Evolutionary conservation across 169 alveolate species (phyloP).

Genomic region (Plasmodium billcollinsi): DNA sequence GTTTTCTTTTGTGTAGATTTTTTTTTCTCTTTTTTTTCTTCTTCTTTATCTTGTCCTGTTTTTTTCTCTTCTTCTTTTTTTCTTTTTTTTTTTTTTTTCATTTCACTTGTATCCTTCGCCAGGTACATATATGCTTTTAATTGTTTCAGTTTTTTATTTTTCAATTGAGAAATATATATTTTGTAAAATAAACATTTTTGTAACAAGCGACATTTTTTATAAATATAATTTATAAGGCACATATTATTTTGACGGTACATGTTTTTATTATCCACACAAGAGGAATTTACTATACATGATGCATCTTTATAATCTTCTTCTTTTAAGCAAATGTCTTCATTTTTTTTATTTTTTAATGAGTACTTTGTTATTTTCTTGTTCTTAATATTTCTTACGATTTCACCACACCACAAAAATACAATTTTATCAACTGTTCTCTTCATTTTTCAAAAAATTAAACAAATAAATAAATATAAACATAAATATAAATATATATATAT

Average conservation of each 20-base stretch:
- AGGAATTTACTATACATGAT: neutral
- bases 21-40: neutral
- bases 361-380: slow-evolving; percentile 14
- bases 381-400: slow-evolving; percentile 24
- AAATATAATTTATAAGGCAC: slow-evolving; percentile 31
- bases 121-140: slow-evolving; percentile 8
- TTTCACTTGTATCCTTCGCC: neutral
- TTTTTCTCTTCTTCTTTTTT: neutral
- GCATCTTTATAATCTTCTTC: slow-evolving; percentile 11
- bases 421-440: neutral
- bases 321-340: neutral
- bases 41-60: neutral
- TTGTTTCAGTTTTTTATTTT: neutral
- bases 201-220: slow-evolving; percentile 32
- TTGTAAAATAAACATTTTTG: slow-evolving; percentile 24
- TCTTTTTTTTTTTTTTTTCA: neutral
- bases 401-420: slow-evolving; percentile 2
- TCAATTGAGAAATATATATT: neutral
- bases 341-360: neutral
- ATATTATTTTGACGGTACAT: neutral
- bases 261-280: neutral
- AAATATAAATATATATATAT: neutral
- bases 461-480: neutral
- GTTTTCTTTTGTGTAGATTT: neutral
- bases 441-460: slow-evolving; percentile 1